Conservation (phyloP, 441 rosid species). For the Sinapis alba region DNA sequence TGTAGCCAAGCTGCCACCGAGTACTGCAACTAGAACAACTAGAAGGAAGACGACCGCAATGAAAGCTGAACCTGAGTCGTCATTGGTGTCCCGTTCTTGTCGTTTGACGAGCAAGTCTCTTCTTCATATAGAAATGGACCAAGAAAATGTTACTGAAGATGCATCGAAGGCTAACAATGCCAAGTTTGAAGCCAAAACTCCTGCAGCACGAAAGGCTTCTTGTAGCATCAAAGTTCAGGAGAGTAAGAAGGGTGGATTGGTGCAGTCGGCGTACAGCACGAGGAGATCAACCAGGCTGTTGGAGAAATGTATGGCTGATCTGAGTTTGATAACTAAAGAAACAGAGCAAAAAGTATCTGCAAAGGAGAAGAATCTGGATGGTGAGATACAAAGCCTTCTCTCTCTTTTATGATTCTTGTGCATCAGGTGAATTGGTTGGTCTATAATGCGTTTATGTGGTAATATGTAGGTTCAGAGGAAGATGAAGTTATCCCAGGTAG, state of each 20-base stretch:
- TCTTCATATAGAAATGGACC: slow-evolving; percentile 39
- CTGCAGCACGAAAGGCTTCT: slow-evolving; percentile 27
- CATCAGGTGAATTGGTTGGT: neutral
- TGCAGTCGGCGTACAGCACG: slow-evolving; percentile 51
- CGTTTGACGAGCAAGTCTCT: neutral
- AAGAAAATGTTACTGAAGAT: slow-evolving; percentile 28
- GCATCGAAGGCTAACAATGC: neutral
- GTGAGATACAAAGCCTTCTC: slow-evolving; percentile 3
- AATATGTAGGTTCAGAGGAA: slow-evolving; percentile 32
- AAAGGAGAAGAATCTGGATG: neutral
- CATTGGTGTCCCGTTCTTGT: neutral
- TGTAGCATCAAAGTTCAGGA: slow-evolving; percentile 25
- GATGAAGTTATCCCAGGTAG: slow-evolving; percentile 19
- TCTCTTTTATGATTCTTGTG: neutral
- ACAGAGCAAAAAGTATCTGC: slow-evolving; percentile 11
- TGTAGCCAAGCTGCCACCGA: slow-evolving; percentile 30
- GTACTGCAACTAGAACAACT: slow-evolving; percentile 47
- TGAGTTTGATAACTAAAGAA: slow-evolving; percentile 51
- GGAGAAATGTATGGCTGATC: slow-evolving; percentile 52
- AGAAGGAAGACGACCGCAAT: slow-evolving; percentile 43
- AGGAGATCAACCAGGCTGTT: slow-evolving; percentile 72
- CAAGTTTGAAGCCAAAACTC: slow-evolving; percentile 28
- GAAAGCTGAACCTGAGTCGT: slow-evolving; percentile 43
- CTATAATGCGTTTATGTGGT: neutral
- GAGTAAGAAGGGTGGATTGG: slow-evolving; percentile 32